Base-by-base conservation (phyloP, 2,329 filamentous ascomycete genomes). In the Esteya vermicola region DNA sequence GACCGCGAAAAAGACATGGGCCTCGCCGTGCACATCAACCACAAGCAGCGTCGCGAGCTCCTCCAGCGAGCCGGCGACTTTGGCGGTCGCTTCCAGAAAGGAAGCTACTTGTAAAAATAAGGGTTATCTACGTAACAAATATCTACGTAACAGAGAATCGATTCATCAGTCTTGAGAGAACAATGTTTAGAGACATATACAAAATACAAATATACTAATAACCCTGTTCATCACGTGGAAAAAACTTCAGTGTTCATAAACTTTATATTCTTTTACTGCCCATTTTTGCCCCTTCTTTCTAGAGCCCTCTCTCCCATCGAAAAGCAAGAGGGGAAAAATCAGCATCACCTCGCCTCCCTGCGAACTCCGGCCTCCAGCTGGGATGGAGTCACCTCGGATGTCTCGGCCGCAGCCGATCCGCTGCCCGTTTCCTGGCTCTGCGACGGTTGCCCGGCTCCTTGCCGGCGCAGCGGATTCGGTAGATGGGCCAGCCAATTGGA, bases 1-100 rank as follows among this genome's bases (percentile, higher is more conserved):
- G 85, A 95, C 61, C 72, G 78, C 46, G 85, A 95, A 57, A 96
- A 95, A 63, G 91, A 96, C 57, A 94, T 96, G 75, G 81, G 75
- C 30, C 62, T 84, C 3, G 79, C 80, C 9, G 74, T 75, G 16
- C 76, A 74, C 51, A 75, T 95, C 39, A 81, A 77, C 21, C 65
- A 77, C 48, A 69, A 78, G 27, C 78, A 94, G 63, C 75, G 80
- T 49, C 75, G 75, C 51, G 82, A 95, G 50, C 64, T 96, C 64
- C 57, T 95, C 44, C 81, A 74, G 48, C 81, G 81, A 54, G 82
- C 85, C 5, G 74, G 78, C 14, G 81, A 86, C 51, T 94, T 95
- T 60, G 78, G 81, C 4, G 80, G 80, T 1, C 69, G 85, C 36
- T 95, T 95, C 52, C 73, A 78, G 16, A 81, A 82, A 48, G 86